These are phyloP conservation scores for Pythium aquatile DNA, from an alignment of 352 stramenopile species.

Conservation along the genomic window DNA sequence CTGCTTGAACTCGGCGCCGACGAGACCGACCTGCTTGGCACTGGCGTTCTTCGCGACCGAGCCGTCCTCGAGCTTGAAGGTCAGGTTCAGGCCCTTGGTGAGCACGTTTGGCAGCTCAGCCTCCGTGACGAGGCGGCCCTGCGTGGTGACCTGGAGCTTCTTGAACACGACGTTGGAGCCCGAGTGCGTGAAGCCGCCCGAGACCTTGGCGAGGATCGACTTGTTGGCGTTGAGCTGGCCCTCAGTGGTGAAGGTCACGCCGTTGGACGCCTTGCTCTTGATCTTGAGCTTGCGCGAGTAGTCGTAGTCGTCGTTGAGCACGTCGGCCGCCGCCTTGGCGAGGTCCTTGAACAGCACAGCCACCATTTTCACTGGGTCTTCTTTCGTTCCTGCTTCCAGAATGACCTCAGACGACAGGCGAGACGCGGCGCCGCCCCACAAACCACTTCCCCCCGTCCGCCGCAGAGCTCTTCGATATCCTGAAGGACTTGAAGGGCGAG, in stretches of 20 bases:
- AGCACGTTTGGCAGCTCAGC: constrained; percentile 79
- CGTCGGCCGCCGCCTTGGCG: constrained; percentile 80
- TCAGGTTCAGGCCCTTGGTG: constrained; percentile 79
- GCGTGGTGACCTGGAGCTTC: constrained; percentile 88
- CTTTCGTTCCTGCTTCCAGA: constrained; percentile 38
- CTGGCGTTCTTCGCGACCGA: constrained; percentile 75
- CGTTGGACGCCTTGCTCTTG: constrained; percentile 87
- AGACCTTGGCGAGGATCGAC: constrained; percentile 83
- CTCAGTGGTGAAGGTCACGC: constrained; percentile 85
- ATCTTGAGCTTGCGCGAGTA: constrained; percentile 91
- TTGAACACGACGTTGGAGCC: constrained; percentile 59
- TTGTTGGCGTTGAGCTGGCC: constrained; percentile 85
- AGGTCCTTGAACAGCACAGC: constrained; percentile 87
- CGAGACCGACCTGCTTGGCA: constrained; percentile 68
- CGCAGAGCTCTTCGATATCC: constrained; percentile 10
- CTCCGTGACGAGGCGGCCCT: constrained; percentile 73
- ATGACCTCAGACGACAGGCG: constrained; percentile 29
- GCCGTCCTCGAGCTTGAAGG: constrained; percentile 80
- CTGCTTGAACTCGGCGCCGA: constrained; percentile 78
- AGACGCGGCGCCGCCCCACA: constrained; percentile 16
- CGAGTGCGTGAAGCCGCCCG: constrained; percentile 67
- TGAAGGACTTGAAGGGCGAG: constrained; percentile 4
- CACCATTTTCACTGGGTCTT: constrained; percentile 30
- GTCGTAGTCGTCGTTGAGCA: constrained; percentile 87
- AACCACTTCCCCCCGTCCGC: constrained; percentile 10